Conservation (phyloP, 306 rosid species). For the Benincasa hispida region DNA sequence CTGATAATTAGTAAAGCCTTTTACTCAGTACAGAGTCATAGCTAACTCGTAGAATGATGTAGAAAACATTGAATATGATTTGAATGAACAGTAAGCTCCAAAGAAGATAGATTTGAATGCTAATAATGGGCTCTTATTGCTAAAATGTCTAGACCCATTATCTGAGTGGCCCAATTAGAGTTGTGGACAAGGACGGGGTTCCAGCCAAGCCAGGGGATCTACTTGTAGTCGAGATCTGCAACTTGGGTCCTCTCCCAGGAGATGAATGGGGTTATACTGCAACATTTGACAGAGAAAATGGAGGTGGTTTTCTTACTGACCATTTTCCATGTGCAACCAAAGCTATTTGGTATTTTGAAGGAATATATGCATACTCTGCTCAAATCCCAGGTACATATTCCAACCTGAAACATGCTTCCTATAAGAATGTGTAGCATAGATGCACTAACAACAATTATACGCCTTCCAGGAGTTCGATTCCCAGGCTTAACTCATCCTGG, state of each 20-base stretch:
- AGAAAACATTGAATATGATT: background rate
- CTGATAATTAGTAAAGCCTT: background rate
- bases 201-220: constrained; percentile 83
- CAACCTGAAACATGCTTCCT: background rate
- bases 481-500: constrained; percentile 90
- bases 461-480: constrained; percentile 65
- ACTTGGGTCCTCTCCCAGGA: constrained; percentile 84
- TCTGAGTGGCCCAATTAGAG: constrained; percentile 72
- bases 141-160: constrained; percentile 44
- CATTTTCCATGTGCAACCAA: constrained; percentile 85
- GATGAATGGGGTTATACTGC: constrained; percentile 97
- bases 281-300: constrained; percentile 88
- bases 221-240: constrained; percentile 70
- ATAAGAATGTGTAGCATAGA: background rate
- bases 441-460: background rate
- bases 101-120: background rate
- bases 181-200: constrained; percentile 56
- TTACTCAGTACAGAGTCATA: background rate
- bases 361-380: constrained; percentile 83
- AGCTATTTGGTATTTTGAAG: constrained; percentile 89
- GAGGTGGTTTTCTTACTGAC: constrained; percentile 79
- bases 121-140: background rate
- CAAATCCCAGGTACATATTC: constrained; percentile 71
- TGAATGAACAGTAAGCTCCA: background rate
- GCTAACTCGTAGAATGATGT: background rate